Evolutionary conservation across 768 basidiomycete genomes (phyloP), one percentile per base, ranked within the genome.

Genomic region (Dacryopinax spathularia): DNA sequence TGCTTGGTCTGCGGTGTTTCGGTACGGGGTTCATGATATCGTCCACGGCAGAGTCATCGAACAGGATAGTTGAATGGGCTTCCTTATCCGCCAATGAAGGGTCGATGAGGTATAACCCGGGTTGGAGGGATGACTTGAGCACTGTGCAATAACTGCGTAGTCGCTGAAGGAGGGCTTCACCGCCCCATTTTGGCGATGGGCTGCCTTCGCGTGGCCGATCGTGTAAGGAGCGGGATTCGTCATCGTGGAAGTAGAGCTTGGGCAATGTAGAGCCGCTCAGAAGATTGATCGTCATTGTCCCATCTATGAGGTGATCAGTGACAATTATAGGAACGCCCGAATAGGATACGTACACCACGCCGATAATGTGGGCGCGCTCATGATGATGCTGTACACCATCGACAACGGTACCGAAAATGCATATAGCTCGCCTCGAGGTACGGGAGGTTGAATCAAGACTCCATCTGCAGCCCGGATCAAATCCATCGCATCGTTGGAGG

Each of bases 201-300:
- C 73, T 76, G 10, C 77, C 69, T 63, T 20, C 27, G 33, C 35
- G 44, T 36, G 9, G 61, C 25, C 13, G 62, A 20, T 41, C 34
- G 22, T 60, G 65, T 34, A 66, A 73, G 2, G 92, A 93, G 33
- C 82, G 82, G 0, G 92, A 94, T 73, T 97, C 94, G 69, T 98
- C 94, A 71, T 98, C 96, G 73, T 98, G 96, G 74, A 98, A 98
- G 74, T 93, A 84, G 1, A 99, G 81, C 0, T 89, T 91, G 0
- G 93, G 91, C 0, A 96, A 80, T 1, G 92, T 89, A 60, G 87
- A 83, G 33, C 88, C 87, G 68, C 84, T 89, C 67, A 86, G 89
- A 64, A 91, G 85, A 73, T 95, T 95, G 65, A 98, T 83, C 36
- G 85, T 89, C 66, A 94, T 82, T 20, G 88, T 88, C 4, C 93